Evolutionary conservation across 345 rosid species (phyloP).

Genomic region (Laguncularia racemosa): DNA sequence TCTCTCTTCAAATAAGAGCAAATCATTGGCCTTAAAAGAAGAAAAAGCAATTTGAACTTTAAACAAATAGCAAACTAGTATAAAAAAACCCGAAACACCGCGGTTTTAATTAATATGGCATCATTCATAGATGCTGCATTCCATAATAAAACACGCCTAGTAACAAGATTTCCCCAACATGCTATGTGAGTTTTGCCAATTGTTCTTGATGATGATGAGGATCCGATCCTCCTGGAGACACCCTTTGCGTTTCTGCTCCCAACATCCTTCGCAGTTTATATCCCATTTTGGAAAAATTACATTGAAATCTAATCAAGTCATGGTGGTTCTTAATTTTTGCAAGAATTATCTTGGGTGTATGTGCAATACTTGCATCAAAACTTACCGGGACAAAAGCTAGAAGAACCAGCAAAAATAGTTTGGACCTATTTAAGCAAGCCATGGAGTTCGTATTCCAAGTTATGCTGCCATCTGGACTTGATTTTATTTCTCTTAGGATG

Average conservation of each 20-base stretch:
- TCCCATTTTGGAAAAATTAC: not conserved
- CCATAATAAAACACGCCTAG: too few species aligned
- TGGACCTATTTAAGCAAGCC: conserved; percentile 11
- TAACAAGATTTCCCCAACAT: too few species aligned
- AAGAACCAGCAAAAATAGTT: not conserved
- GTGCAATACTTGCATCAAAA: conserved; percentile 8
- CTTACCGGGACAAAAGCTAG: conserved; percentile 10
- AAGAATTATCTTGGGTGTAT: not conserved
- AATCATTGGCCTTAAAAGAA: too few species aligned
- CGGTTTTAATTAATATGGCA: too few species aligned
- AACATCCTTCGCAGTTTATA: not conserved
- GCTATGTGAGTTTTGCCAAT: too few species aligned
- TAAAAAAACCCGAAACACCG: too few species aligned
- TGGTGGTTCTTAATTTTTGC: conserved; percentile 1
- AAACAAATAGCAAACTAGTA: too few species aligned
- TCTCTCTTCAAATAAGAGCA: too few species aligned
- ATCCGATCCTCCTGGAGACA: conserved; percentile 1
- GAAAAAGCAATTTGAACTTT: too few species aligned
- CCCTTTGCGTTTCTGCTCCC: not conserved
- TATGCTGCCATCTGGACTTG: too few species aligned
- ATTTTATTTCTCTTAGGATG: too few species aligned
- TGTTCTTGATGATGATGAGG: not conserved
- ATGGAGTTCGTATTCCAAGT: not conserved
- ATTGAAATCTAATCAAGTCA: not conserved
- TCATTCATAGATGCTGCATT: too few species aligned